These are phyloP conservation scores for Myochromella boudieri DNA, from an alignment of 768 basidiomycete genomes.

Conservation along the genomic window DNA sequence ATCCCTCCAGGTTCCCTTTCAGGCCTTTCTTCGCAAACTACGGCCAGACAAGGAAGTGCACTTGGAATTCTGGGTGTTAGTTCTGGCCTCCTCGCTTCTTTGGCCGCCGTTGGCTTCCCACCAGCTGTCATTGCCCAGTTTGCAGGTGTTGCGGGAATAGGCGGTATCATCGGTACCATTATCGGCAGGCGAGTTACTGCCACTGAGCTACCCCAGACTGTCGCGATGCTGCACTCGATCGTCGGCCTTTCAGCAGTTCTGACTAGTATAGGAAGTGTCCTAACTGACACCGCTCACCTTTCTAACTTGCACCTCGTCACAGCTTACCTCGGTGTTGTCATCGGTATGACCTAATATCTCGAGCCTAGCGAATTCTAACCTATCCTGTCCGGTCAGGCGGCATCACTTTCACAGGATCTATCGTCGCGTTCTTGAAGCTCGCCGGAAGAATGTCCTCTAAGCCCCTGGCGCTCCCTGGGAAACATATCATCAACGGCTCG, in stretches of 20 bases:
- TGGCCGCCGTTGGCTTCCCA: conserved; percentile 82
- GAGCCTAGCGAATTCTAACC: not conserved
- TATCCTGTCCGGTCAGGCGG: conserved; percentile 47
- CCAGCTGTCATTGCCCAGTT: conserved; percentile 76
- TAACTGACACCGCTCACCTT: conserved; percentile 67
- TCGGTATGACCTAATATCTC: conserved; percentile 45
- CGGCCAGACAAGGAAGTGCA: conserved; percentile 84
- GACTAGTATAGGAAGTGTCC: conserved; percentile 81
- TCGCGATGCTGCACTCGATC: conserved; percentile 80
- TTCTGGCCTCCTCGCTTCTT: conserved; percentile 77
- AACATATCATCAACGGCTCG: conserved; percentile 71
- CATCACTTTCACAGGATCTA: conserved; percentile 86
- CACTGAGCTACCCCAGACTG: conserved; percentile 83
- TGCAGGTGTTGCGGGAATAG: conserved; percentile 72
- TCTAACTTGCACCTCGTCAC: conserved; percentile 77
- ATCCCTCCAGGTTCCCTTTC: conserved; percentile 64
- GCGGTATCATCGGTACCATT: conserved; percentile 65
- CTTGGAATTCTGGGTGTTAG: conserved; percentile 86
- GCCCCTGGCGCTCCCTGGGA: conserved; percentile 70
- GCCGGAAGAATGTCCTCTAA: conserved; percentile 79
- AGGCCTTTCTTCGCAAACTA: conserved; percentile 74
- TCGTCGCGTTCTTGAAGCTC: conserved; percentile 87
- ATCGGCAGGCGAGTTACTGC: conserved; percentile 84
- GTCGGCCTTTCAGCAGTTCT: conserved; percentile 89
- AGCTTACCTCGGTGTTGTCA: conserved; percentile 83